Evolutionary conservation across 2,329 filamentous ascomycete species (phyloP).

Genomic region (Cytospora mali): DNA sequence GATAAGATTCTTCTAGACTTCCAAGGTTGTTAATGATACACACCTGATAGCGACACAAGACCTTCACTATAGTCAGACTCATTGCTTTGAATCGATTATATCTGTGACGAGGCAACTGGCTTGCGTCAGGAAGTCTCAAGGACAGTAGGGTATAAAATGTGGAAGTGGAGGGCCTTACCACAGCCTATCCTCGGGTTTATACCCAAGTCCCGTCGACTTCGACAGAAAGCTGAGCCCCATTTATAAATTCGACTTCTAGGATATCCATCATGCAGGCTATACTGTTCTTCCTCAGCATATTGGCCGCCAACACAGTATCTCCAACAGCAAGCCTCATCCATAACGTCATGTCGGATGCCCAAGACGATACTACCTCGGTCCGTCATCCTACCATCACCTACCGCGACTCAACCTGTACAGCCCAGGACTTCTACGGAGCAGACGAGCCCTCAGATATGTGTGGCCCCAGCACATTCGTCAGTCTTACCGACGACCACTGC

Average conservation of each 20-base stretch:
- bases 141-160: no score
- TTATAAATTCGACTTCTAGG: not conserved
- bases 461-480: not conserved
- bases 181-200: no score
- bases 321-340: not conserved
- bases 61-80: no score
- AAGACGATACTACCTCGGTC: not conserved
- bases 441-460: not conserved
- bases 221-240: not conserved
- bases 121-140: no score
- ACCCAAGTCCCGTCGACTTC: not conserved
- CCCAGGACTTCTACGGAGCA: not conserved
- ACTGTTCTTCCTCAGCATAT: not conserved
- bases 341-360: not conserved
- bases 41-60: no score
- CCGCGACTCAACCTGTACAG: not conserved
- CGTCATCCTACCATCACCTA: not conserved
- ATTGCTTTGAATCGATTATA: no score
- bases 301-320: not conserved
- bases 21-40: no score
- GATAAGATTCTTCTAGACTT: no score
- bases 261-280: not conserved
- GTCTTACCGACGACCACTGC: not conserved
- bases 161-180: no score
- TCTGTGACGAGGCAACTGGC: no score